Conservation (phyloP, 805 yeast species). For the Candida patagonica region DNA sequence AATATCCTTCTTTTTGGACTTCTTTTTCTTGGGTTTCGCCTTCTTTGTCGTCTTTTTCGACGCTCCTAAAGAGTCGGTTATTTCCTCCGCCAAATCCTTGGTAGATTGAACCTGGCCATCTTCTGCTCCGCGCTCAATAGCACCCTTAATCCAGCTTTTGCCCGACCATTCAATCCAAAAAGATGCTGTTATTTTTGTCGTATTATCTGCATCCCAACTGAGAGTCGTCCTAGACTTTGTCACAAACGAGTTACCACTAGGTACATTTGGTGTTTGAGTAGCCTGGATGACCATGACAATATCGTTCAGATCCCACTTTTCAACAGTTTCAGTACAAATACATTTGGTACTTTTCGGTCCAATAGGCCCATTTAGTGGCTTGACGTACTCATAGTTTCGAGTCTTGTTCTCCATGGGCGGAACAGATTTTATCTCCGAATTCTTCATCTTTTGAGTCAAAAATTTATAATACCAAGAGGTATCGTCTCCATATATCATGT, state of each 20-base stretch:
- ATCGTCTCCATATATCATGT: constrained; percentile 59
- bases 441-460: constrained; percentile 24
- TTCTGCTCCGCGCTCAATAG: constrained; percentile 76
- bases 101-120: constrained; percentile 70
- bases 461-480: constrained; percentile 37
- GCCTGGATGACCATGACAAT: constrained; percentile 52
- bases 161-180: constrained; percentile 84
- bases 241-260: constrained; percentile 76
- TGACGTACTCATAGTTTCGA: constrained; percentile 51
- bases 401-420: constrained; percentile 25
- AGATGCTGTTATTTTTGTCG: constrained; percentile 54
- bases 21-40: constrained; percentile 5
- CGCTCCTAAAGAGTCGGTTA: constrained; percentile 5
- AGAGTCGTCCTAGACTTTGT: constrained; percentile 65
- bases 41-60: constrained; percentile 7
- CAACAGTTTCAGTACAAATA: constrained; percentile 53
- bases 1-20: neutral
- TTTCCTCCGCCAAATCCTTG: constrained; percentile 33
- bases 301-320: constrained; percentile 40
- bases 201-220: constrained; percentile 62
- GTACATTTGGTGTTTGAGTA: constrained; percentile 86
- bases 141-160: constrained; percentile 81
- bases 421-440: constrained; percentile 20
- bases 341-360: constrained; percentile 92
- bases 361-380: constrained; percentile 68